phyloP scores from a whole-genome alignment of 2,329 filamentous ascomycete species.

The Fusarium transvaalense region DNA sequence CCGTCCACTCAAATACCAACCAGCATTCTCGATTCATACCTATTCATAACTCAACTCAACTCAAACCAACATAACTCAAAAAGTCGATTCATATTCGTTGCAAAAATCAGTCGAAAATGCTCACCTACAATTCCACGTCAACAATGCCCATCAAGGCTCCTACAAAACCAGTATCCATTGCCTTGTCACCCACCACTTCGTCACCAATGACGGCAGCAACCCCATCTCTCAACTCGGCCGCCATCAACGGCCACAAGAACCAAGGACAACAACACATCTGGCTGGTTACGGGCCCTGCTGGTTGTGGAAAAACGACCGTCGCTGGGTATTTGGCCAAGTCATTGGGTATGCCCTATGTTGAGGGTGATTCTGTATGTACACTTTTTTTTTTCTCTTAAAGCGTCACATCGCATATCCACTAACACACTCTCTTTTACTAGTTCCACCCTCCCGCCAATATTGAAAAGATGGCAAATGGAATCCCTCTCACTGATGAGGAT shows the following conservation, averaged over 20 bases:
- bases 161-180: slow-evolving; percentile 48
- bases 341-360: slow-evolving; percentile 77
- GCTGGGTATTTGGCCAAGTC: slow-evolving; percentile 72
- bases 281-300: slow-evolving; percentile 83
- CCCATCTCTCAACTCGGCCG: slow-evolving; percentile 48
- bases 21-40: slow-evolving; percentile 7
- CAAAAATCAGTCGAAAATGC: slow-evolving; percentile 54
- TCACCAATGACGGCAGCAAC: slow-evolving; percentile 42
- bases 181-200: slow-evolving; percentile 40
- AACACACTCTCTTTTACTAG: slow-evolving; percentile 55
- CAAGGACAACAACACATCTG: slow-evolving; percentile 75
- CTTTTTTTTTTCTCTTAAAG: too few species aligned
- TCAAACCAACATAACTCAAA: slow-evolving; percentile 2
- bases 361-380: slow-evolving; percentile 77
- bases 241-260: slow-evolving; percentile 50
- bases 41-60: not conserved
- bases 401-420: slow-evolving; percentile 30
- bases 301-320: slow-evolving; percentile 83
- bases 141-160: slow-evolving; percentile 60
- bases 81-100: slow-evolving; percentile 10
- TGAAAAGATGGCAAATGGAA: slow-evolving; percentile 89
- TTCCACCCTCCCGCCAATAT: slow-evolving; percentile 84
- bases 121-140: slow-evolving; percentile 63
- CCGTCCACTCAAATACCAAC: not conserved
- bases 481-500: slow-evolving; percentile 90